Conservation (phyloP, 2,329 filamentous ascomycete genomes). For the Ophiocordyceps camponoti-rufipedis region DNA sequence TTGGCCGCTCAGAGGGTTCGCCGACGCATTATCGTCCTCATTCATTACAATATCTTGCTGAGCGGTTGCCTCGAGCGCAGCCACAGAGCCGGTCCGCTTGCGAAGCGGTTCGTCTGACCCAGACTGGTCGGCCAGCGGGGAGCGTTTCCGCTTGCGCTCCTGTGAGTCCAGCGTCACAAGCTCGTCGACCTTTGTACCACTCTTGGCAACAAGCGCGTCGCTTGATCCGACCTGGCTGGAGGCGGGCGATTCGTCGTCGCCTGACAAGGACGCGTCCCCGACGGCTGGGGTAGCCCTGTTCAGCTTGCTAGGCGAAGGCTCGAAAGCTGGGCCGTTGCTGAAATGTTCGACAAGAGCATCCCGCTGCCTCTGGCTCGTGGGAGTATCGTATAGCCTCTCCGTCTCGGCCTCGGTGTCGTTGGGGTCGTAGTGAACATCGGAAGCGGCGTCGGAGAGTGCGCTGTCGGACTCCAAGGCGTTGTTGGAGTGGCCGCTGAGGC, state of each 20-base stretch:
- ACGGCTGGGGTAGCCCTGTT: conserved; percentile 27
- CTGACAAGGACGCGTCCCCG: conserved; percentile 22
- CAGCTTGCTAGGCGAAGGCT: conserved; percentile 62
- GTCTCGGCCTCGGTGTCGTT: conserved; percentile 80
- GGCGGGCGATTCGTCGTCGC: conserved; percentile 17
- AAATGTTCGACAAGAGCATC: conserved; percentile 41
- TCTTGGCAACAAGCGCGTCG: conserved; percentile 13
- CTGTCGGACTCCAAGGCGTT: conserved; percentile 28
- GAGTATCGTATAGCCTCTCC: conserved; percentile 81
- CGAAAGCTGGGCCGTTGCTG: conserved; percentile 34
- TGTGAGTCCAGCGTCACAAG: conserved; percentile 14
- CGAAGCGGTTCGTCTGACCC: conserved; percentile 29
- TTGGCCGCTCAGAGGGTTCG: conserved; percentile 17
- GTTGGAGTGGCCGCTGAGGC: conserved; percentile 9
- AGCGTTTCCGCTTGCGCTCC: conserved; percentile 32
- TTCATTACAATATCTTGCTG: conserved; percentile 13
- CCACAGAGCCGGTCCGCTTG: conserved; percentile 34
- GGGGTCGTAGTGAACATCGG: conserved; percentile 20
- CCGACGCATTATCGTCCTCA: conserved; percentile 17
- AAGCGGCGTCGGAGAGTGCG: conserved; percentile 35
- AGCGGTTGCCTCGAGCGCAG: conserved; percentile 18
- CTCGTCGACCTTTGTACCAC: conserved; percentile 12
- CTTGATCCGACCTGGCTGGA: conserved; percentile 20
- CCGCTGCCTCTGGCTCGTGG: conserved; percentile 44
- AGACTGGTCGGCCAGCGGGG: conserved; percentile 22